Evolutionary conservation across 495 filamentous ascomycete species (phyloP).

Genomic region (Darksidea phi): DNA sequence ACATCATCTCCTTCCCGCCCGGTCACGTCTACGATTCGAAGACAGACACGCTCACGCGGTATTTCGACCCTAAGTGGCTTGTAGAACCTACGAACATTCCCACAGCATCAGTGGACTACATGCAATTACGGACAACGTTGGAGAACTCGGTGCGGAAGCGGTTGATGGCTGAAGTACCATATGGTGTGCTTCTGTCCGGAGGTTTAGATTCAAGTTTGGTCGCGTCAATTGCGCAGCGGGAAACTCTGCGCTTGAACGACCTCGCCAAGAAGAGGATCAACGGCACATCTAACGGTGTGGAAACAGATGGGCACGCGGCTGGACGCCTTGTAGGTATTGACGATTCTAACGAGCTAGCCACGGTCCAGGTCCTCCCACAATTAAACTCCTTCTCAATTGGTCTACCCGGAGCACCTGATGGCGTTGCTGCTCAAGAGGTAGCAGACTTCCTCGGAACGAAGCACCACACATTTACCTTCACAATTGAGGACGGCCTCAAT

Average conservation of each 20-base stretch:
- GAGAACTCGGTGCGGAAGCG: conserved; percentile 93
- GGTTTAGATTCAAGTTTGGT: conserved; percentile 95
- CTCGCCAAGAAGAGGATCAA: conserved; percentile 42
- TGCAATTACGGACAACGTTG: conserved; percentile 71
- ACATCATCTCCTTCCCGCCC: conserved; percentile 89
- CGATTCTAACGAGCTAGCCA: conserved; percentile 81
- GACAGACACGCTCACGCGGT: conserved; percentile 74
- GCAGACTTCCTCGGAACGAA: conserved; percentile 94
- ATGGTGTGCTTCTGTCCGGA: conserved; percentile 92
- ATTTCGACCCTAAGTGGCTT: conserved; percentile 91
- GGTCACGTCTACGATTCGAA: conserved; percentile 94
- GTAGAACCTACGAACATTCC: conserved; percentile 74
- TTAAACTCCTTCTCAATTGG: conserved; percentile 98
- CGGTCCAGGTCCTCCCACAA: conserved; percentile 87
- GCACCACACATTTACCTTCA: conserved; percentile 97
- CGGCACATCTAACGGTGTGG: conserved; percentile 44
- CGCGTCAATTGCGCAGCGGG: conserved; percentile 90
- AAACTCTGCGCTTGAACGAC: conserved; percentile 73
- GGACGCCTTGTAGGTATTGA: conserved; percentile 89
- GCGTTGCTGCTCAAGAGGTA: conserved; percentile 81
- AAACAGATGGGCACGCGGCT: conserved; percentile 47
- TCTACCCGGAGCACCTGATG: conserved; percentile 85
- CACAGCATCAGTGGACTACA: conserved; percentile 75
- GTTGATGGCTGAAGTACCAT: conserved; percentile 97
- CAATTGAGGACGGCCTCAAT: conserved; percentile 92